phyloP scores from a whole-genome alignment of 805 yeast genomes.

The Ogataea salicorniae region DNA sequence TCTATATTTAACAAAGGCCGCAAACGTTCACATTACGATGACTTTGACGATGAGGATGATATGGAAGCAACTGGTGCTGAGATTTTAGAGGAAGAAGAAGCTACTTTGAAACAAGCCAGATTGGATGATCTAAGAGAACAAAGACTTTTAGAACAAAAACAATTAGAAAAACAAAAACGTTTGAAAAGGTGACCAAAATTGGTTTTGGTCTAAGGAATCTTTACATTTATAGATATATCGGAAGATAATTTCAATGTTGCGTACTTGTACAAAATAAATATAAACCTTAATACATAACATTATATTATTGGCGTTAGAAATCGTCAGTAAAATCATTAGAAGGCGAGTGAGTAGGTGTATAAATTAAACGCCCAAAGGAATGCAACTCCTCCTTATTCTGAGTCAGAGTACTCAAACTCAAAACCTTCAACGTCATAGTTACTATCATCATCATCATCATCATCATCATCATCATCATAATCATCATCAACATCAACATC shows the following conservation, averaged over 20 bases:
- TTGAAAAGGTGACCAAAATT: constrained; percentile 13
- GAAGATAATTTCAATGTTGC: too few relatives aligned
- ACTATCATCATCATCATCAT: constrained; percentile 1
- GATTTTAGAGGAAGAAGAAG: constrained; percentile 73
- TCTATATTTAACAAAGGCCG: constrained; percentile 65
- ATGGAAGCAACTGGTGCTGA: constrained; percentile 97
- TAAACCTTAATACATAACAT: too few relatives aligned
- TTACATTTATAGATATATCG: too few relatives aligned
- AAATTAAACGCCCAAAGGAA: neutral
- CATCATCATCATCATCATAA: constrained; percentile 5
- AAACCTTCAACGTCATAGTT: constrained; percentile 30
- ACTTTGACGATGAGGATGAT: constrained; percentile 47
- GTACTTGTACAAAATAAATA: too few relatives aligned
- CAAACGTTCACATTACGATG: constrained; percentile 23
- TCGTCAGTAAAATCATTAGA: neutral
- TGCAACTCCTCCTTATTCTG: constrained; percentile 11
- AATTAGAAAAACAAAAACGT: constrained; percentile 39
- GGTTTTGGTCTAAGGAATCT: neutral
- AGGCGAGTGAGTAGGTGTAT: neutral
- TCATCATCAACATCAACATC: neutral
- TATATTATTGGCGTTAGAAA: too few relatives aligned
- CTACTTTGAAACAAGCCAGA: constrained; percentile 63
- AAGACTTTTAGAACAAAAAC: constrained; percentile 47
- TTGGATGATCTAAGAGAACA: constrained; percentile 73
- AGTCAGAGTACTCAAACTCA: constrained; percentile 42